Evolutionary conservation across 176 grass and related monocot genomes (phyloP), one percentile per base, ranked within the genome.

Genomic region (Carex parvula): DNA sequence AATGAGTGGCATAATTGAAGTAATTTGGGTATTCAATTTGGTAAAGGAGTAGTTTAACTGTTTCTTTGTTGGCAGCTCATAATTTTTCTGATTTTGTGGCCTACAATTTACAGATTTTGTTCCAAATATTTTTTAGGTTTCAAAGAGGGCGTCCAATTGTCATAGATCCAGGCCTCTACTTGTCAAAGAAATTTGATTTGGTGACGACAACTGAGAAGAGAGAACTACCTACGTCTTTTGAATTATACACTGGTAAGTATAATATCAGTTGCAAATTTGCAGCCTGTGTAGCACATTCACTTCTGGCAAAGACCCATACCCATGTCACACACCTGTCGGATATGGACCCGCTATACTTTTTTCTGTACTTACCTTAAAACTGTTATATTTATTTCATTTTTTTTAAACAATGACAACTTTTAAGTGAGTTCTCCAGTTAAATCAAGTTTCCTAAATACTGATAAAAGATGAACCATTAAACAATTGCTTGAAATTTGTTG

Each of bases 131-230:
- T 53, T 85, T 53, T 85, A 99, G 93, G 73, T 84, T 81, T 76
- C 90, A 89, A 75, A 90, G 96, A 84, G 96, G 76, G 71, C 94
- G 87, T 81, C 91, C 96, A 54, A 93, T 94, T 57, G 87, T 99
- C 90, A 69, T 99, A 68, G 96, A 99, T 60, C 91, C 93, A 87
- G 93, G 93, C 30, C 91, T 98, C 62, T 98, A 95, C 88, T 86
- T 99, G 7, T 99, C 93, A 42, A 99, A 99, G 84, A 95, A 99
- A 70, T 94, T 95, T 85, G 89, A 94, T 78, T 85, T 95, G 84
- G 83, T 92, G 60, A 83, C 79, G 44, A 95, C 96, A 79, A 81
- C 91, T 73, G 89, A 93, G 69, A 84, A 87, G 8, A 84, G 96
- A 67, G 91, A 95, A 90, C 60, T 99, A 29, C 93, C 96, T 67